These are phyloP conservation scores for Fraxinus sp. DNA, from an alignment of 305 asterid genomes.

Conservation along the genomic window DNA sequence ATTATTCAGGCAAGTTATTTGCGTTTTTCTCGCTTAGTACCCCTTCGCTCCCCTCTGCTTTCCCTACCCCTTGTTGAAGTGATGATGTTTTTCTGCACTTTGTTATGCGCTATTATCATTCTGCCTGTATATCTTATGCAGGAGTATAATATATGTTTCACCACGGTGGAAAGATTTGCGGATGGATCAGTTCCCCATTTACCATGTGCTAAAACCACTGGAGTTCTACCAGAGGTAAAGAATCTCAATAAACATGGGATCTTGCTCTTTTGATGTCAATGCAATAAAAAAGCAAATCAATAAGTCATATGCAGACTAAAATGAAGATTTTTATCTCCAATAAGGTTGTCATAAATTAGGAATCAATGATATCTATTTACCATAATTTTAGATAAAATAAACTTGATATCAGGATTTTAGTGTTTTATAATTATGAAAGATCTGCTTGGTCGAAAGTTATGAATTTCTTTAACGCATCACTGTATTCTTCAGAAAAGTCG, in stretches of 20 bases:
- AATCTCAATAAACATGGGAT: slow-evolving; percentile 11
- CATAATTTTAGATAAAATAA: slow-evolving; percentile 16
- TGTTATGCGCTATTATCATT: not conserved
- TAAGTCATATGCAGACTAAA: not conserved
- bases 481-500: not conserved
- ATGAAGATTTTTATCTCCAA: slow-evolving; percentile 17
- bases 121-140: slow-evolving; percentile 32
- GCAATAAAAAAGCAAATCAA: not conserved
- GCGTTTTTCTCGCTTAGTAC: slow-evolving; percentile 18
- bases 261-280: slow-evolving; percentile 8
- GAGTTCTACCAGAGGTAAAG: slow-evolving; percentile 92
- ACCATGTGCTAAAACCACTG: slow-evolving; percentile 70
- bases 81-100: slow-evolving; percentile 9
- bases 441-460: not conserved
- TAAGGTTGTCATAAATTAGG: not conserved
- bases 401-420: slow-evolving; percentile 15
- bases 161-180: slow-evolving; percentile 79
- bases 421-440: slow-evolving; percentile 5
- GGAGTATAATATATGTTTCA: slow-evolving; percentile 98
- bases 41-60: slow-evolving; percentile 23
- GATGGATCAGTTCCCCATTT: slow-evolving; percentile 64
- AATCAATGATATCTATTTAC: slow-evolving; percentile 1
- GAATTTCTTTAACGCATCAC: slow-evolving; percentile 4
- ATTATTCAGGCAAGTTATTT: slow-evolving; percentile 77
- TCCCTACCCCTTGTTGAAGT: slow-evolving; percentile 8